These are phyloP conservation scores for Globisporangium carolinianum DNA, from an alignment of 352 stramenopile species.

Conservation along the genomic window DNA sequence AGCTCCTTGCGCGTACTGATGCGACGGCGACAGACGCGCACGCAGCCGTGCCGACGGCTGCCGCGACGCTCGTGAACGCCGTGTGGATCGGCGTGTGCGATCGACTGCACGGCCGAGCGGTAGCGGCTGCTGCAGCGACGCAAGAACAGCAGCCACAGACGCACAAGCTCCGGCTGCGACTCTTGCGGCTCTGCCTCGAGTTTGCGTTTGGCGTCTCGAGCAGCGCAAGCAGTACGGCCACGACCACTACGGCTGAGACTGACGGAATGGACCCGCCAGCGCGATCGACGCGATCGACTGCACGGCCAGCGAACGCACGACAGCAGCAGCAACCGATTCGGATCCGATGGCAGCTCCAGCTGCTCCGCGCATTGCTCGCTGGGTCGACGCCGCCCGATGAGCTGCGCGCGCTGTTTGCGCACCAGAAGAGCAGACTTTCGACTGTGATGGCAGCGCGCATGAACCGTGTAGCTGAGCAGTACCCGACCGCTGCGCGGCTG, in stretches of 20 bases:
- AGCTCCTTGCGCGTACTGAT: constrained; percentile 18
- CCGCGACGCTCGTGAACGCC: constrained; percentile 10
- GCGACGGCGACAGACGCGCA: constrained; percentile 2
- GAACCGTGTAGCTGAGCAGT: constrained; percentile 3
- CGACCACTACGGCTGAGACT: not conserved
- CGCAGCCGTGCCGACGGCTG: not conserved
- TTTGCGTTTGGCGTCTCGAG: constrained; percentile 39
- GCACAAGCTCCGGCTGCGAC: constrained; percentile 31
- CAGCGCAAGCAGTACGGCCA: constrained; percentile 5
- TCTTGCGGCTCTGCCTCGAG: constrained; percentile 40
- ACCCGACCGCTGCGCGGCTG: constrained; percentile 13
- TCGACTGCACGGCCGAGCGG: constrained; percentile 18
- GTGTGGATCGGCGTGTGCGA: constrained; percentile 40
- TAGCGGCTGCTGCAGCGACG: too few relatives aligned
- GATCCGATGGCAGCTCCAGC: constrained; percentile 38
- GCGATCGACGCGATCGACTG: too few relatives aligned
- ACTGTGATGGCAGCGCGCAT: constrained; percentile 14
- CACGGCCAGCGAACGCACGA: too few relatives aligned
- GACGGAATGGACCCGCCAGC: not conserved
- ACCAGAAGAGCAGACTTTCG: constrained; percentile 42
- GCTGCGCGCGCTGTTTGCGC: constrained; percentile 25
- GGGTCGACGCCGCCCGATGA: constrained; percentile 13
- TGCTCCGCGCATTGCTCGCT: constrained; percentile 32
- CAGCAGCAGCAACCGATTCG: constrained; percentile 11
- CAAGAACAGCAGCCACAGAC: not conserved